phyloP scores from a whole-genome alignment of 2,329 filamentous ascomycete species.

The Onygena corvina region DNA sequence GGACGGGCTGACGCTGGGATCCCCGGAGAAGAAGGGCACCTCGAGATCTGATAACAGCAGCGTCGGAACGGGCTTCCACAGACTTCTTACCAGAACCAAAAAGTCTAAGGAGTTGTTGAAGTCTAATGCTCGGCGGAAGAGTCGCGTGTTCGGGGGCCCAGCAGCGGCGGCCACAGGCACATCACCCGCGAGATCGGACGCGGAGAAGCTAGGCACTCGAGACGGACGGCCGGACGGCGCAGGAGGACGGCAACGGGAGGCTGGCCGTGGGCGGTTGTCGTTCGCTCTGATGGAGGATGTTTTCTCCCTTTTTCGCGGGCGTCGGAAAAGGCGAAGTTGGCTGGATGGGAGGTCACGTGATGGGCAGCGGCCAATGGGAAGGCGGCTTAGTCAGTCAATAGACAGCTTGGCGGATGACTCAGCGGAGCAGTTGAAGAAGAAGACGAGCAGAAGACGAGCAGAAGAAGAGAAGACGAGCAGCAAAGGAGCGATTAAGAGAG shows the following conservation, averaged over 20 bases:
- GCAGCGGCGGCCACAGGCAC: not conserved
- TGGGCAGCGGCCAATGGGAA: not conserved
- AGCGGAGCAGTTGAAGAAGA: not conserved
- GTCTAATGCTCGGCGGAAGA: not conserved
- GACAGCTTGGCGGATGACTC: not conserved
- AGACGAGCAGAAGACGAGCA: not conserved
- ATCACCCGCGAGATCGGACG: not conserved
- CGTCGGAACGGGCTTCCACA: not conserved
- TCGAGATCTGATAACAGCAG: too few species aligned
- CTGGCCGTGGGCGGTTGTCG: not conserved
- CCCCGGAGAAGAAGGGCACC: too few species aligned
- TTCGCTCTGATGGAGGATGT: too few species aligned
- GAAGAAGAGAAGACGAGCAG: not conserved
- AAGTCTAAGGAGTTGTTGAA: not conserved
- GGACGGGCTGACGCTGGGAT: too few species aligned
- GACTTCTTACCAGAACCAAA: not conserved
- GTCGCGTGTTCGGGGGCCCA: not conserved
- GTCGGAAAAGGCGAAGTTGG: not conserved
- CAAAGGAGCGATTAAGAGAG: not conserved
- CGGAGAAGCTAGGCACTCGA: not conserved
- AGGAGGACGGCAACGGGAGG: too few species aligned
- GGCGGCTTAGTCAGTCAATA: not conserved
- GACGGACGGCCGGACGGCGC: too few species aligned
- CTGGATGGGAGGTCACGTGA: constrained; percentile 4
- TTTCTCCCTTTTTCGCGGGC: not conserved